Percentiles rank a stretch among this genome's conserved stretches.
Conservation (phyloP, 2,329 filamentous ascomycete genomes). For the Monosporascus sp. region DNA sequence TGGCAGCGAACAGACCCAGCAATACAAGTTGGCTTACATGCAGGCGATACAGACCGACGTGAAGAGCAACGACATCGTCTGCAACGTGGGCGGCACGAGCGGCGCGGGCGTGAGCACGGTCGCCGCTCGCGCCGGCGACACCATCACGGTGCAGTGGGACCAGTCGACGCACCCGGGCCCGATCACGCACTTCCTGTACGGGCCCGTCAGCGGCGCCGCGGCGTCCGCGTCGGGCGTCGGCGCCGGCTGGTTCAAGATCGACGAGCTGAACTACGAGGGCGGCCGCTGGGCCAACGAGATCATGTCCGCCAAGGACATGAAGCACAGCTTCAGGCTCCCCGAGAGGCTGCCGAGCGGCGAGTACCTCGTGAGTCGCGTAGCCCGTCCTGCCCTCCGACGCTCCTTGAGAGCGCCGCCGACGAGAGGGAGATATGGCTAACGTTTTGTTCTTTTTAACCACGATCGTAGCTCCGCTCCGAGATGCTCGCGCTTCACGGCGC, state of each 20-base stretch:
- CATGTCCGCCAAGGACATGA: constrained; percentile 13
- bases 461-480: constrained; percentile 26
- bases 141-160: constrained; percentile 34
- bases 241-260: constrained; percentile 25
- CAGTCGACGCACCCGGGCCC: constrained; percentile 32
- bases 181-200: constrained; percentile 28
- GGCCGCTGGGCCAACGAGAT: constrained; percentile 24
- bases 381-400: not conserved
- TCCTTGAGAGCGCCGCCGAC: too few relatives aligned
- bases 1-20: too few relatives aligned
- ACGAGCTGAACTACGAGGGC: constrained; percentile 19
- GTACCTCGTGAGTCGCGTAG: constrained; percentile 21
- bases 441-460: too few relatives aligned
- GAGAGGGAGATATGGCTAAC: constrained; percentile 1
- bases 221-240: constrained; percentile 49
- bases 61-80: constrained; percentile 21
- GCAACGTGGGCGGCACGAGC: constrained; percentile 21
- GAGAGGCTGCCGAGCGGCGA: constrained; percentile 24
- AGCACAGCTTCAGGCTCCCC: constrained; percentile 23
- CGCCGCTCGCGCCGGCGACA: constrained; percentile 27
- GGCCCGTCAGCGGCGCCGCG: constrained; percentile 56
- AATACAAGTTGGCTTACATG: not conserved
- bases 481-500: constrained; percentile 29
- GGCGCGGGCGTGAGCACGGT: constrained; percentile 26
- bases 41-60: constrained; percentile 14